A percentile compares a stretch with the other conserved stretches of the same genome.
These are phyloP conservation scores for Beauveria brongniartii DNA, from an alignment of 2,329 filamentous ascomycete species.

Conservation along the genomic window DNA sequence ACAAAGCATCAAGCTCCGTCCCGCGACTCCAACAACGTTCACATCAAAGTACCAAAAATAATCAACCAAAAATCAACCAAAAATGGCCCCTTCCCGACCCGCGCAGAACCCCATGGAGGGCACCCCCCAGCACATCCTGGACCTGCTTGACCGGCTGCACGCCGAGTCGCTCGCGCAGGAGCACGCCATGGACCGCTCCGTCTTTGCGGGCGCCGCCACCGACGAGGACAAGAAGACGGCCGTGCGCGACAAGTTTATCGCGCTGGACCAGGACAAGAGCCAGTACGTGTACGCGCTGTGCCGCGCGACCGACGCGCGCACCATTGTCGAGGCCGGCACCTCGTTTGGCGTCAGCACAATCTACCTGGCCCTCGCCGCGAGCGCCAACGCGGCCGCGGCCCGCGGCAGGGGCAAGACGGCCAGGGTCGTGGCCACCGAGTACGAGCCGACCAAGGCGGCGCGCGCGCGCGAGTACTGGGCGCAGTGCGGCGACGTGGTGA, in stretches of 20 bases:
- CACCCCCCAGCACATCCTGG: constrained; percentile 11
- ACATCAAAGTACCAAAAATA: not conserved
- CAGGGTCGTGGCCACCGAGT: constrained; percentile 47
- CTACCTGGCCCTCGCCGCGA: constrained; percentile 47
- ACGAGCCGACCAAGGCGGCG: constrained; percentile 42
- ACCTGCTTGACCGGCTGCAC: constrained; percentile 15
- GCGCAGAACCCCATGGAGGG: constrained; percentile 11
- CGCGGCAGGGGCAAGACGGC: not conserved
- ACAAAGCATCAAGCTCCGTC: not conserved
- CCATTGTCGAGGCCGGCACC: constrained; percentile 49
- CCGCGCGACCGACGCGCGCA: constrained; percentile 34
- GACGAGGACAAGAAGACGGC: constrained; percentile 20
- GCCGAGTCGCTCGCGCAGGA: constrained; percentile 14
- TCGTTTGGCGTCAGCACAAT: constrained; percentile 52
- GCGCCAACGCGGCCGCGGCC: constrained; percentile 26
- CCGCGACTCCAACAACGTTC: no score
- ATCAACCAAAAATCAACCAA: not conserved
- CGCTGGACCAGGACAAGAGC: constrained; percentile 46
- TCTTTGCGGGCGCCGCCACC: constrained; percentile 13
- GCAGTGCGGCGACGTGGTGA: constrained; percentile 36
- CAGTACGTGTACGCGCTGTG: constrained; percentile 43
- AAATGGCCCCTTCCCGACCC: not conserved
- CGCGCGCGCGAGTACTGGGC: constrained; percentile 43
- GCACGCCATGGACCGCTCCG: constrained; percentile 9
- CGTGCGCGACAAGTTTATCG: constrained; percentile 46